Base-by-base conservation (phyloP, 2,329 filamentous ascomycete species). In the Shiraia sp. region DNA sequence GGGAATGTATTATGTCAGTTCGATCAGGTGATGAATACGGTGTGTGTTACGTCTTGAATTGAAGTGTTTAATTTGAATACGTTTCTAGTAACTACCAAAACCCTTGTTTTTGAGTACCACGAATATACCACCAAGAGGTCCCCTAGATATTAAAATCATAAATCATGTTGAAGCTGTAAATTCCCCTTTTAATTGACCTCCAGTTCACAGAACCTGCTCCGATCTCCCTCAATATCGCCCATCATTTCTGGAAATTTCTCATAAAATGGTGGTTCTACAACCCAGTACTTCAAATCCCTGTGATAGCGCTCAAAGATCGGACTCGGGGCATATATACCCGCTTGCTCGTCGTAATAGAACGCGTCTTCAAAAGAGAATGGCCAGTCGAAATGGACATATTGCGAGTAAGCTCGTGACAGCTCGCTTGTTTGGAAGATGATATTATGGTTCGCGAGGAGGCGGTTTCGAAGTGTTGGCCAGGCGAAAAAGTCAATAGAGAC, bases 401-500 rank as follows among this genome's bases (percentile, higher is more conserved):
- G 47, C 4, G 57, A 57, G 47, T 65, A 66, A 25, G 38, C 42
- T 14, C 40, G 43, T 1, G 58, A 62, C 2, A 65, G 44, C 3
- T 51, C 51, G 7, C 41, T 41, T 1, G 37, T 55, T 13, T 50
- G 44, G 51, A 64, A 61, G 16, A 65, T 49, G 1, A 47, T 37
- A 7, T 27, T 7, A 44, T 67, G 59, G 5, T 52, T 47, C 6
- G 45, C 36, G 6, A 67, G 37, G 7, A 67, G 49, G 35, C 63
- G 60, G 33, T 59, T 47, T 35, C 64, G 59, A 5, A 67, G 52
- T 1, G 59, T 58, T 3, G 60, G 64, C 64, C 63, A 67, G 4
- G 64, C 57, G 36, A 66, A 66, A 47, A 66, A 66, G 40, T 67
- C 63, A 32, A 67, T 28, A 10, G 61, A 56, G 9, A 63, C 51